Base-by-base conservation (phyloP, 345 rosid genomes). In the Populus deltoides region DNA sequence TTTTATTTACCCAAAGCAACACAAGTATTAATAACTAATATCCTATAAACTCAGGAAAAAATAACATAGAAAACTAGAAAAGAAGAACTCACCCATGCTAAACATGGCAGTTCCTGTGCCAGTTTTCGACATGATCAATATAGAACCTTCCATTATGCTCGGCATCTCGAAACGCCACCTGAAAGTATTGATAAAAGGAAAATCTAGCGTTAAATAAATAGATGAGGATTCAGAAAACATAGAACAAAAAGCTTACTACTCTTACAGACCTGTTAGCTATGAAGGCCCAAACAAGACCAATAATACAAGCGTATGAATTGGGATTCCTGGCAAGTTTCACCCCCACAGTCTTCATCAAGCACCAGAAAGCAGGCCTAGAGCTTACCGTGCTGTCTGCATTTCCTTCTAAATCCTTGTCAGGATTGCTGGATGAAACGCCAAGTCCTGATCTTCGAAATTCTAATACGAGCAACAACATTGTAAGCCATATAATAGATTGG, bases 91-190 rank as follows among this genome's bases (percentile, higher is more conserved):
- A 96, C 99, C 99, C 89, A 96, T 88, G 82, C 85, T 92, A 82
- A 96, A 96, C 98, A 96, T 93, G 80, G 97, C 96, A 77, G 99
- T 93, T 80, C 99, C 97, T 20, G 91, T 89, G 47, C 97, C 98
- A 75, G 97, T 97, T 82, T 77, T 93, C n/a, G 99, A 92, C 92
- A 95, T 85, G 61, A 93, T 90, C 77, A 86, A 75, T 47, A 93
- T 83, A 2, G 96, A 93, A 45, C 88, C 97, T 39, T 92, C 96
- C 74, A 95, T 41, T 17, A 95, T 88, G 81, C 87, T 87, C 12
- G 99, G 98, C 98, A 93, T 90, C 83, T 77, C 85, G 33, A 93
- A 61, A 85, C 90, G 89, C 90, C 93, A 92, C 92, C 98, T 95
- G 47, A 67, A 74, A 65, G 17, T 41, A n/a, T 68, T 41, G 31